Conservation (phyloP, 1,284 basidiomycete genomes). For the Irpex lacteus region DNA sequence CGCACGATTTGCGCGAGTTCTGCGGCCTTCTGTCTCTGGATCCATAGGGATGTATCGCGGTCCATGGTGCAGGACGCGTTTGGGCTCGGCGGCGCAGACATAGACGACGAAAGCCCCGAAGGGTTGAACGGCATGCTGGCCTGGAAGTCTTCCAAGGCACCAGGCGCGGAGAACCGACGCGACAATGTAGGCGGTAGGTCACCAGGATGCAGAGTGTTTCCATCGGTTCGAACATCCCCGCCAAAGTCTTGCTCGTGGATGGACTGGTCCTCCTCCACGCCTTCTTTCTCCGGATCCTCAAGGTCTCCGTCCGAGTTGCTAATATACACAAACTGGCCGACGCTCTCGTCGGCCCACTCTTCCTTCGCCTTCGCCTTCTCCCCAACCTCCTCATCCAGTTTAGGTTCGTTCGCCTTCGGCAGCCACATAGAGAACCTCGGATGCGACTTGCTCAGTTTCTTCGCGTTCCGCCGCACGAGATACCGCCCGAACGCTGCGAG, state of each 20-base stretch:
- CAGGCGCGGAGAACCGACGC: background rate
- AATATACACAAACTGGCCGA: slow-evolving; percentile 13
- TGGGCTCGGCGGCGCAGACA: slow-evolving; percentile 13
- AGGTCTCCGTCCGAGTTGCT: slow-evolving; percentile 11
- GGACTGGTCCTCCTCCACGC: background rate
- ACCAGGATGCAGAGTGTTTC: background rate
- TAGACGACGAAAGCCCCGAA: background rate
- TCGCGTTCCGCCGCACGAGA: slow-evolving; percentile 9
- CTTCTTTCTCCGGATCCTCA: background rate
- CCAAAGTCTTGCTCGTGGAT: background rate
- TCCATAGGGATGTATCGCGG: slow-evolving; percentile 7
- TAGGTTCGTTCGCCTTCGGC: background rate
- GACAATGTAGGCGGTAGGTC: background rate
- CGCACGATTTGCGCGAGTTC: slow-evolving; percentile 18
- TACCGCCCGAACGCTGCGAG: background rate
- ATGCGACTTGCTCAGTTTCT: slow-evolving; percentile 1
- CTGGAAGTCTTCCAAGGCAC: background rate
- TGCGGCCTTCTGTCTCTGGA: slow-evolving; percentile 15
- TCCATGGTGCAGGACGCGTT: slow-evolving; percentile 1
- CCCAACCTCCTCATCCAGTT: background rate
- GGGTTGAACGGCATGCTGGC: background rate
- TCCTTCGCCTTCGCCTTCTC: background rate
- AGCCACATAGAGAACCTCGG: slow-evolving; percentile 8
- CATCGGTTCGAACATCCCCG: background rate
- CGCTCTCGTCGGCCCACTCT: background rate